Evolutionary conservation across 306 rosid species (phyloP).

Genomic region (Comarum palustre): DNA sequence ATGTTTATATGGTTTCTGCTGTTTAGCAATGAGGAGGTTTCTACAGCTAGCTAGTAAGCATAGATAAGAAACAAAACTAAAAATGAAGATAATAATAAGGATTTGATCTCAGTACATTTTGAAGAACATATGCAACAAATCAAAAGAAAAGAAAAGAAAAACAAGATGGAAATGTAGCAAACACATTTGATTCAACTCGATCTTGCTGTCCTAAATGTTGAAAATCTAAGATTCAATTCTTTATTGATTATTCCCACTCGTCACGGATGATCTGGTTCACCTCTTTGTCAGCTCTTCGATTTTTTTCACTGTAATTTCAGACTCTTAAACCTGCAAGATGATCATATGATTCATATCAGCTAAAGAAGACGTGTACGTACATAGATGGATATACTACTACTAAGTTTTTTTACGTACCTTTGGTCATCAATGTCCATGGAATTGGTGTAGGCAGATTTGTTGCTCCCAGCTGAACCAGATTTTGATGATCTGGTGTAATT

Average conservation of each 20-base stretch:
- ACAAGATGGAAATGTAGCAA: not conserved
- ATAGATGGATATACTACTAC: not conserved
- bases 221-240: not conserved
- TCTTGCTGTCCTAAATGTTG: not conserved
- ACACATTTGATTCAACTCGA: conserved; percentile 21
- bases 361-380: not conserved
- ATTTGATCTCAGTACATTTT: not conserved
- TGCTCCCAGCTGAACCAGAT: conserved; percentile 9
- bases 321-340: conserved; percentile 43
- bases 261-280: conserved; percentile 8
- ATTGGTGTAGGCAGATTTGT: conserved; percentile 23
- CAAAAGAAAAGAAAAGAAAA: not conserved
- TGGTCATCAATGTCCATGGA: conserved; percentile 43
- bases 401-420: conserved; percentile 33
- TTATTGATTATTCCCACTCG: conserved; percentile 6
- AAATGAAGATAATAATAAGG: not conserved
- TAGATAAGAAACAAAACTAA: not conserved
- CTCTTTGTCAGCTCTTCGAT: not conserved
- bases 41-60: not conserved
- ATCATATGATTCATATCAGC: no score
- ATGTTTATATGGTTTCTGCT: not conserved
- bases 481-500: conserved; percentile 37
- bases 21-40: not conserved
- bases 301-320: conserved; percentile 29
- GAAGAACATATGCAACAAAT: not conserved